These are phyloP conservation scores for Alternaria burnsii DNA, from an alignment of 2,329 filamentous ascomycete genomes.

Conservation along the genomic window DNA sequence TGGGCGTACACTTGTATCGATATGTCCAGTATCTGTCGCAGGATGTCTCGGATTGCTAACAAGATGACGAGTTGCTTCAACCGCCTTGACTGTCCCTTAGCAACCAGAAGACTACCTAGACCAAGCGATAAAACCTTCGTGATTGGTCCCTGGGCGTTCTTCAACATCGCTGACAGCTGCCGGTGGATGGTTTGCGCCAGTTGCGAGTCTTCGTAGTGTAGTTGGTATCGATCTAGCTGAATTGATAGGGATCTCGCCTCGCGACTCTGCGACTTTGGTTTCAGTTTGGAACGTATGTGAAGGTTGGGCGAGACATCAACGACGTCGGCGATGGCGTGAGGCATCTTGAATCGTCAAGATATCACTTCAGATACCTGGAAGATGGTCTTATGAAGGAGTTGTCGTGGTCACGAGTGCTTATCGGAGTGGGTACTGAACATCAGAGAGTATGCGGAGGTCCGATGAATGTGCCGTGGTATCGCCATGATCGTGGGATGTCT, in stretches of 20 bases:
- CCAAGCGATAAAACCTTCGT: slow-evolving; percentile 33
- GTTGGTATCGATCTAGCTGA: slow-evolving; percentile 14
- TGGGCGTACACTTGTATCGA: slow-evolving; percentile 37
- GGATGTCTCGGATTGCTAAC: slow-evolving; percentile 24
- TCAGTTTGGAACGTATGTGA: slow-evolving; percentile 3
- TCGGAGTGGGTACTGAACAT: not conserved
- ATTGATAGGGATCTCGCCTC: slow-evolving; percentile 15
- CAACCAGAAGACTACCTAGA: slow-evolving; percentile 24
- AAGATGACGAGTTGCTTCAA: slow-evolving; percentile 41
- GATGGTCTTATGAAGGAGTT: not conserved
- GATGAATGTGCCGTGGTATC: not conserved
- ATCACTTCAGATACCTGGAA: not conserved
- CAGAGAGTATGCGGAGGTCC: not conserved
- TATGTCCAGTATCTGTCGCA: slow-evolving; percentile 6
- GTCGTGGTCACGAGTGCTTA: not conserved
- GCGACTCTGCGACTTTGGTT: slow-evolving; percentile 15
- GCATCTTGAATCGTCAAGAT: not conserved
- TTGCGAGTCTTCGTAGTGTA: slow-evolving; percentile 20
- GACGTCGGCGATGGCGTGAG: not conserved
- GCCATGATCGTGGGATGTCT: not conserved
- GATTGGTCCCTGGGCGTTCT: slow-evolving; percentile 12
- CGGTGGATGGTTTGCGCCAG: slow-evolving; percentile 19
- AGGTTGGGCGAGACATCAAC: not conserved
- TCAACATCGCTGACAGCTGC: slow-evolving; percentile 8
- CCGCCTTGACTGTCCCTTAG: slow-evolving; percentile 32